These are phyloP conservation scores for Metrosideros polymorpha DNA, from an alignment of 441 rosid genomes.

Conservation along the genomic window DNA sequence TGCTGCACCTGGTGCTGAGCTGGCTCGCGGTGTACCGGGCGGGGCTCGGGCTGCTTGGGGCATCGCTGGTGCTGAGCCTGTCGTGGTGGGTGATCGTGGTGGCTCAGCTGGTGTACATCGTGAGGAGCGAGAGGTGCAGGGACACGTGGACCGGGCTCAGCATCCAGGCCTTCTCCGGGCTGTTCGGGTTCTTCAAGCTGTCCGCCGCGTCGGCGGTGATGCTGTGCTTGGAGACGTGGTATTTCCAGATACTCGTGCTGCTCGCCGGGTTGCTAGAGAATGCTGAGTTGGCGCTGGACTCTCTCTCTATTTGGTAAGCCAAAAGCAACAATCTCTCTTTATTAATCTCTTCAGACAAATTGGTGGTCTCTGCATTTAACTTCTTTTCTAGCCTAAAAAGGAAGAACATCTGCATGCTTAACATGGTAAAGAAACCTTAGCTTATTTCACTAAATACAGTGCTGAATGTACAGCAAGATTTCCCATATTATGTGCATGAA, in stretches of 20 bases:
- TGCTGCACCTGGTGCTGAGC: constrained; percentile 27
- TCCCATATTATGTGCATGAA: not conserved
- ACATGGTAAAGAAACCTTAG: not conserved
- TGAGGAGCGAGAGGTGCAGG: constrained; percentile 33
- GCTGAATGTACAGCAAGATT: not conserved
- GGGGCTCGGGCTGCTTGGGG: constrained; percentile 43
- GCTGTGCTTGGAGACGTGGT: constrained; percentile 61
- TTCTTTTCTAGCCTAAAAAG: not conserved
- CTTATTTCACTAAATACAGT: not conserved
- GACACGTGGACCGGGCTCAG: constrained; percentile 44
- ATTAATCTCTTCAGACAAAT: not conserved
- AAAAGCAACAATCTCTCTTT: not conserved
- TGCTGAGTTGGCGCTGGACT: constrained; percentile 49
- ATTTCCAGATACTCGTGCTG: constrained; percentile 49
- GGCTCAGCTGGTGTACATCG: constrained; percentile 39
- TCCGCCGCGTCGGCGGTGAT: constrained; percentile 61
- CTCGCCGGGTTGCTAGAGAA: constrained; percentile 50
- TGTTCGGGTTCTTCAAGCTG: constrained; percentile 34
- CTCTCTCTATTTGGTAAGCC: constrained; percentile 51
- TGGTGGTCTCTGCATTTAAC: not conserved
- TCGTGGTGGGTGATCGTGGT: constrained; percentile 55
- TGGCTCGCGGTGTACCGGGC: constrained; percentile 36
- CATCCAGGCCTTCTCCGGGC: constrained; percentile 34
- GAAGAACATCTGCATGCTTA: not conserved
- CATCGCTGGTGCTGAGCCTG: constrained; percentile 43